A percentile compares a stretch with the other conserved stretches of the same genome.
Evolutionary conservation across 495 filamentous ascomycete genomes (phyloP).

Genomic region (Talaromyces liani): DNA sequence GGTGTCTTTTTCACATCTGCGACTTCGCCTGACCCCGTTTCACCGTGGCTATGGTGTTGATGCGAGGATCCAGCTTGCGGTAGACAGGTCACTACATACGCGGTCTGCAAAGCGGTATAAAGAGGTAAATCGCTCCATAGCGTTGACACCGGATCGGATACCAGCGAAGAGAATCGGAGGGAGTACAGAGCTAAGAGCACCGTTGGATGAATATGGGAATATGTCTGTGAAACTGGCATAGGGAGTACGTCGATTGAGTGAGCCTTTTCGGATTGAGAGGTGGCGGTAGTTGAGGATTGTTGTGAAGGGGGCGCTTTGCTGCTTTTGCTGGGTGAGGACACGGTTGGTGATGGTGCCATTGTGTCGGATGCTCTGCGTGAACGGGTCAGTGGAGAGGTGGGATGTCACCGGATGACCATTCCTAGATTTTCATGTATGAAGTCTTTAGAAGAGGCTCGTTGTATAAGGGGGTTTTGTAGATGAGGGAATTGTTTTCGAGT

Average conservation of each 20-base stretch:
- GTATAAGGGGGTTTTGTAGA: not conserved
- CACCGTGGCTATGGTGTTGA: not conserved
- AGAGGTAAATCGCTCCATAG: slow-evolving; percentile 55
- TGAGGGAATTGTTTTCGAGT: not conserved
- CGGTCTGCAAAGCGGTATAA: slow-evolving; percentile 56
- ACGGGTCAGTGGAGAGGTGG: not conserved
- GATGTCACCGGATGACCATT: not conserved
- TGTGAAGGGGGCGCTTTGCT: not conserved
- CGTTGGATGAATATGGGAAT: slow-evolving; percentile 56
- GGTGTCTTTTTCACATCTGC: slow-evolving; percentile 32
- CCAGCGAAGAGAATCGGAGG: slow-evolving; percentile 56
- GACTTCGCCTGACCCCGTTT: slow-evolving; percentile 29
- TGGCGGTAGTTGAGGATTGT: not conserved
- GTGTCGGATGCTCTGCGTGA: not conserved
- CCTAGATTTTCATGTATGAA: not conserved
- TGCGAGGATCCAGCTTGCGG: slow-evolving; percentile 49
- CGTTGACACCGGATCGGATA: slow-evolving; percentile 61
- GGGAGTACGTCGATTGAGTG: slow-evolving; percentile 37
- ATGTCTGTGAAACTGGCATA: slow-evolving; percentile 37
- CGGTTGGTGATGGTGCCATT: not conserved
- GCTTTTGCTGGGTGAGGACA: not conserved
- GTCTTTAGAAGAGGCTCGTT: not conserved
- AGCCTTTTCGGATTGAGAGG: not conserved
- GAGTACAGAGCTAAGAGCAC: slow-evolving; percentile 55
- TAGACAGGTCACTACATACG: slow-evolving; percentile 65